These are phyloP conservation scores for Wickerhamiella galacta DNA, from an alignment of 805 yeast species.

Conservation along the genomic window DNA sequence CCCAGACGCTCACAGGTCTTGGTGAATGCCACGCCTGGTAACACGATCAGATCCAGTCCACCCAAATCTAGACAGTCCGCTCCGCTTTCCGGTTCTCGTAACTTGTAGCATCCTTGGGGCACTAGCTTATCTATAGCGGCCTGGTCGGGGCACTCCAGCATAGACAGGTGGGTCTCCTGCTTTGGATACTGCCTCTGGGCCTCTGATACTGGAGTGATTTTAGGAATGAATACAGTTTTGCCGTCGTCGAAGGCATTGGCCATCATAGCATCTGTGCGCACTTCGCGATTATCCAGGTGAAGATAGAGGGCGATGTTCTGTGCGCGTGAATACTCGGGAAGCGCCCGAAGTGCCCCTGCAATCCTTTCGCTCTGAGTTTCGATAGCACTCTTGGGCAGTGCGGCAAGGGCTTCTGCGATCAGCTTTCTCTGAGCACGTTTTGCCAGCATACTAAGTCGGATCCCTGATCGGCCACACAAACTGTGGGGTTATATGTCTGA, in stretches of 20 bases:
- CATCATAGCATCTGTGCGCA: conserved; percentile 42
- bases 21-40: conserved; percentile 81
- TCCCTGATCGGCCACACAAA: no score
- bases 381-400: neutral
- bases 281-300: conserved; percentile 61
- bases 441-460: no score
- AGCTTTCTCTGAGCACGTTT: neutral
- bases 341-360: conserved; percentile 9
- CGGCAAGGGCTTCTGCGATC: neutral
- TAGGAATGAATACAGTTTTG: conserved; percentile 27
- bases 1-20: conserved; percentile 44
- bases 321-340: conserved; percentile 30
- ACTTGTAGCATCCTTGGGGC: conserved; percentile 52
- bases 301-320: conserved; percentile 46
- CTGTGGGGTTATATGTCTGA: no score
- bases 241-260: conserved; percentile 31
- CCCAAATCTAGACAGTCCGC: conserved; percentile 9
- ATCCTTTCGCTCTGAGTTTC: neutral
- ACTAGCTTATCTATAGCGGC: conserved; percentile 30
- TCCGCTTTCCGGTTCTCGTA: conserved; percentile 47
- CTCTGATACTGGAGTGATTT: conserved; percentile 37
- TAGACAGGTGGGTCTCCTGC: conserved; percentile 32
- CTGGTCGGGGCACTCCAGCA: conserved; percentile 32
- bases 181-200: conserved; percentile 18
- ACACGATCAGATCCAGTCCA: conserved; percentile 52